Evolutionary conservation across 345 rosid species (phyloP), one percentile per base, ranked within the genome.

Genomic region (Boechera divaricarpa): DNA sequence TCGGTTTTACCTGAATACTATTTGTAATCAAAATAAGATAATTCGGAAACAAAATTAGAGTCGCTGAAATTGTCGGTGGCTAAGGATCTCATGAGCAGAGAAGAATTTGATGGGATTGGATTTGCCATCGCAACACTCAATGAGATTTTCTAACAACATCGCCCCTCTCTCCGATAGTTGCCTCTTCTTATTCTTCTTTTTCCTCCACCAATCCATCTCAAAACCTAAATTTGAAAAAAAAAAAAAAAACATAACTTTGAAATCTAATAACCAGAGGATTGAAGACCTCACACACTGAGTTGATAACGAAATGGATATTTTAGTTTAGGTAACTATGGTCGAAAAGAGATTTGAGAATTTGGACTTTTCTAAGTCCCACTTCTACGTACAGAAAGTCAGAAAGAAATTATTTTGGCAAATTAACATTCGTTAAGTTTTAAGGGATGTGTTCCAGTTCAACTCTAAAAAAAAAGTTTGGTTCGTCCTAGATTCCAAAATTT

Each of bases 61-160:
- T 55, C 0, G 9, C 16, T 29, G 59, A 28, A 55, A 6, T 55
- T 12, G 9, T 55, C 2, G 1, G 59, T 29, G 16, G 35, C 36
- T 28, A 9, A 3, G n/a, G 6, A 55, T 29, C 7, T 33, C 24
- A 58, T n/a, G 7, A 58, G 63, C 42, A 33, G 63, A 59, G 44
- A 59, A 59, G 63, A 55, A 29, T 29, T 55, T 55, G 18, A 55
- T 55, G 18, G 60, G 36, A 55, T 55, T 55, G 10, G 60, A 55
- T 55, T 12, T 29, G 18, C 60, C 60, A 55, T 55, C 18, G 5
- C 60, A 11, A 12, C 18, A 58, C 33, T 58, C 24, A 0, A 58
- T n/a, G 0, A 33, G n/a, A 58, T 29, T 18, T 55, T 55, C 60
- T 29, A 55, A 58, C 24, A 58, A n/a, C 42, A 0, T n/a, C 0